Evolutionary conservation across 495 filamentous ascomycete genomes (phyloP), one percentile per base, ranked within the genome.

Genomic region (Parachaetomium inaequale): DNA sequence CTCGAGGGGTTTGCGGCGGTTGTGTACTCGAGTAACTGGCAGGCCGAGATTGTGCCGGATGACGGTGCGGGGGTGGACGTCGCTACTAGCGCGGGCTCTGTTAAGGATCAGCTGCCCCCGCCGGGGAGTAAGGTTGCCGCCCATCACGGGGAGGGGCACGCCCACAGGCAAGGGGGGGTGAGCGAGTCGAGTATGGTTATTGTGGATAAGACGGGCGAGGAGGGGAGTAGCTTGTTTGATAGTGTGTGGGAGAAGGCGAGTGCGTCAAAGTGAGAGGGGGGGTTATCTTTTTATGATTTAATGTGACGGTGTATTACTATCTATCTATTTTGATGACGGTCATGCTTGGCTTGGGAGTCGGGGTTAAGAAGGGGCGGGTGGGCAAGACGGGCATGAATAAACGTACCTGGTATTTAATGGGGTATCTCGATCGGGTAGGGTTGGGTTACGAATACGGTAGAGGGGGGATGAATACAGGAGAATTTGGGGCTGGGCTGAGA

Each of bases 1-100:
- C 78, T 98, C n/a, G 91, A 95, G 68, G 93, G 90, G 0, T 97
- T 98, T 66, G 90, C 93, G 5, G 93, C 94, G 2, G 88, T 97
- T 8, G 90, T 98, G 31, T 98, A 96, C 71, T 92, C 88, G 61
- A 93, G 89, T 53, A 96, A 96, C 74, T 96, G 82, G 82, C 77
- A 83, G 69, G 80, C 88, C 62, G 90, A 96, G 68, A 85, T 88
- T 52, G 85, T 84, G 55, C 72, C 67, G 26, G 72, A 76, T 5
- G 71, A 70, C 14, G 73, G 74, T 21, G 42, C 31, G 10, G 7
- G 1, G 1, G 51, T 17, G 11, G 51, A 3, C 46, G 47, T 19
- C n/a, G 2, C 19, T 17, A 17, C 42, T 17, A 40, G 36, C 14
- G 8, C 21, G 45, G 21, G 31, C 19, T 21, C 38, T n/a, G 8